A percentile compares a stretch with the other conserved stretches of the same genome.
These are phyloP conservation scores for Penicillium frequentans DNA, from an alignment of 2,329 filamentous ascomycete genomes.

Conservation along the genomic window DNA sequence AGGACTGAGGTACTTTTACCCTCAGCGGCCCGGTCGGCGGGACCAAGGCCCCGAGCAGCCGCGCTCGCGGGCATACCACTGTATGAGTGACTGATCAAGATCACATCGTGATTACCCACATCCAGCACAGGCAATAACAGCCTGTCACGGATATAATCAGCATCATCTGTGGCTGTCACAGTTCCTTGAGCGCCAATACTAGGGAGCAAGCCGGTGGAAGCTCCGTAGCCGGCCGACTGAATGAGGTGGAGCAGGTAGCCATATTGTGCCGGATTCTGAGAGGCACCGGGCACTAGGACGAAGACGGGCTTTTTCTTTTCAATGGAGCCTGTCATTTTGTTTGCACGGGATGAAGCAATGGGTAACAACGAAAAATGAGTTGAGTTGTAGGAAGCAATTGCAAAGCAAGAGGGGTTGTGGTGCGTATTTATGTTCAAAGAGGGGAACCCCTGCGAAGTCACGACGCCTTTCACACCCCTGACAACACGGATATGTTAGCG, in stretches of 20 bases:
- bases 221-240: not conserved
- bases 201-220: not conserved
- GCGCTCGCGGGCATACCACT: not conserved
- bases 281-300: not conserved
- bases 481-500: not conserved
- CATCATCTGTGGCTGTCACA: not conserved
- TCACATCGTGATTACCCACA: not conserved
- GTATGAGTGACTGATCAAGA: not conserved
- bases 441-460: not conserved
- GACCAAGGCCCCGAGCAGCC: not conserved
- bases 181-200: not conserved
- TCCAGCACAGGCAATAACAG: not conserved
- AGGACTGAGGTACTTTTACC: not conserved
- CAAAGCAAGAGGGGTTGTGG: not conserved
- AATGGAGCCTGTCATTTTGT: not conserved
- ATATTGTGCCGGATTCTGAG: not conserved
- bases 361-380: not conserved
- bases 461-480: not conserved
- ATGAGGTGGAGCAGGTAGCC: not conserved
- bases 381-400: not conserved
- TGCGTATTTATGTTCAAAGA: not conserved
- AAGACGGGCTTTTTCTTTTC: not conserved
- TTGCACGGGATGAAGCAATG: not conserved
- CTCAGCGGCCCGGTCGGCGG: not conserved
- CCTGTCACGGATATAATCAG: not conserved